These are phyloP conservation scores for Asterophora lycoperdoides DNA, from an alignment of 768 basidiomycete genomes.

Conservation along the genomic window DNA sequence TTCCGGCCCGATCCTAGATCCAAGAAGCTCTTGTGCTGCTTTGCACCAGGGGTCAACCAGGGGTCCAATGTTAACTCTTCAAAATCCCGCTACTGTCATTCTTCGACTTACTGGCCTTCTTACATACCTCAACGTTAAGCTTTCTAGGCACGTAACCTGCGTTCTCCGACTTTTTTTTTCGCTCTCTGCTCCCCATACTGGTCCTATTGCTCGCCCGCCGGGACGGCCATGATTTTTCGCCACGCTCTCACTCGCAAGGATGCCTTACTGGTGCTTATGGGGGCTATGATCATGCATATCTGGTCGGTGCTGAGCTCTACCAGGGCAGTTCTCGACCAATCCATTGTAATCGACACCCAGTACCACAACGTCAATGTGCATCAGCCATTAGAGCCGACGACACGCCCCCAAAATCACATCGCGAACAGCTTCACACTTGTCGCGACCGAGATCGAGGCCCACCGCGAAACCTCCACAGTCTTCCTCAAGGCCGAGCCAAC, in stretches of 20 bases:
- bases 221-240: conserved; percentile 25
- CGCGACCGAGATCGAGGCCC: background rate
- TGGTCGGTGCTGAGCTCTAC: conserved; percentile 37
- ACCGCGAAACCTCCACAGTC: background rate
- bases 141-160: no score
- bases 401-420: background rate
- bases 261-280: conserved; percentile 54
- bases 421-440: background rate
- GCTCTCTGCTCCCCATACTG: no score
- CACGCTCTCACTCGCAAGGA: conserved; percentile 49
- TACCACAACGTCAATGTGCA: background rate
- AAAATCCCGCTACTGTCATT: no score
- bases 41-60: no score
- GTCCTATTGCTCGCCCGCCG: no score
- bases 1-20: no score
- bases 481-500: background rate
- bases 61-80: no score
- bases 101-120: no score
- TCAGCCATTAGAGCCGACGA: background rate
- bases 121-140: no score
- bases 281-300: conserved; percentile 53
- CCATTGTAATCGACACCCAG: conserved; percentile 30
- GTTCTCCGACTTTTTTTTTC: no score
- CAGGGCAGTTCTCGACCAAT: conserved; percentile 19
- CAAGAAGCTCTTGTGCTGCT: no score